phyloP scores from a whole-genome alignment of 2,329 filamentous ascomycete genomes.

The Diplodia mutila region DNA sequence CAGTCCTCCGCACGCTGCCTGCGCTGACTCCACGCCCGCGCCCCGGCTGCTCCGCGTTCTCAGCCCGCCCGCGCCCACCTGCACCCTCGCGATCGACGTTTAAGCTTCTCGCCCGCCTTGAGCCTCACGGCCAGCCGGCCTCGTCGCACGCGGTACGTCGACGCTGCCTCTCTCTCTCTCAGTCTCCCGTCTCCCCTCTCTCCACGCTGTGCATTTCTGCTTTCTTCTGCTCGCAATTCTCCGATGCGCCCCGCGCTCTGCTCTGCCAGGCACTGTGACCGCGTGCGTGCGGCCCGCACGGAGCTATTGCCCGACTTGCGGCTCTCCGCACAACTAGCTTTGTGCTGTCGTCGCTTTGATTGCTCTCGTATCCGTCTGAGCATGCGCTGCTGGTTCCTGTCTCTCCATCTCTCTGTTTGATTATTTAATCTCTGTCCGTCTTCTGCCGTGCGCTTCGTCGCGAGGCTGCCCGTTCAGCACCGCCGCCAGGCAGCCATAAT shows the following conservation, averaged over 20 bases:
- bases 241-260: constrained; percentile 2
- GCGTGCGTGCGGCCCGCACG: constrained; percentile 20
- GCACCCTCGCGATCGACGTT: constrained; percentile 25
- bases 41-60: not conserved
- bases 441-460: not conserved
- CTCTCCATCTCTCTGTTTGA: not conserved
- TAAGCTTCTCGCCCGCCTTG: constrained; percentile 25
- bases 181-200: not conserved
- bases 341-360: constrained; percentile 17
- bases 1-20: not conserved
- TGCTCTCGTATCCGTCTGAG: constrained; percentile 9
- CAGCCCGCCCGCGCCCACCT: constrained; percentile 3
- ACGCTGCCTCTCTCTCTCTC: not conserved
- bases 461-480: constrained; percentile 11
- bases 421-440: not conserved
- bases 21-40: not conserved
- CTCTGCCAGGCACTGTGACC: constrained; percentile 9
- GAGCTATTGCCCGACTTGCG: constrained; percentile 24
- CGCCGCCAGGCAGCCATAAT: constrained; percentile 19
- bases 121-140: constrained; percentile 23
- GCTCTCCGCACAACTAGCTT: constrained; percentile 19
- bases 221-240: constrained; percentile 19
- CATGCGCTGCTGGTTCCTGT: not conserved
- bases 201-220: not conserved
- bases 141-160: constrained; percentile 25